Evolutionary conservation across 2,329 filamentous ascomycete genomes (phyloP).

Genomic region (Ceratocystis cacaofunesta): DNA sequence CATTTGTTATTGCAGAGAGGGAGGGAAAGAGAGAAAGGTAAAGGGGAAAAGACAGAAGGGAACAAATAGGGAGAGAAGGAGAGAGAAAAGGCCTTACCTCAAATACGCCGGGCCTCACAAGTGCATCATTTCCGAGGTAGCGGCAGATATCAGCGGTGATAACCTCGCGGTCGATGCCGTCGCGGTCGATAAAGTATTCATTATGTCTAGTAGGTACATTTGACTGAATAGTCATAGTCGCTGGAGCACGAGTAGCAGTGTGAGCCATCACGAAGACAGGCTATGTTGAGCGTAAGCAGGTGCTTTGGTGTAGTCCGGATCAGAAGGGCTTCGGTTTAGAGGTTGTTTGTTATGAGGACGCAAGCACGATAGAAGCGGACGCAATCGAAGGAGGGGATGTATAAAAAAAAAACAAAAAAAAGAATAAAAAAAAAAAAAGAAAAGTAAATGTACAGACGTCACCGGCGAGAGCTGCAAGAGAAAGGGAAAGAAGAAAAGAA

Average conservation of each 20-base stretch:
- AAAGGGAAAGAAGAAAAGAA: neutral
- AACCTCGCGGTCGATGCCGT: constrained; percentile 37
- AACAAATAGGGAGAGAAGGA: too few relatives aligned
- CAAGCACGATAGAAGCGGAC: neutral
- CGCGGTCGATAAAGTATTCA: constrained; percentile 15
- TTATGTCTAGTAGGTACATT: constrained; percentile 13
- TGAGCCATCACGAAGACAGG: constrained; percentile 7
- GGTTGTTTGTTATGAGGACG: neutral
- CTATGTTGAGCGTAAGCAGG: neutral
- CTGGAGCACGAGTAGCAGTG: constrained; percentile 9
- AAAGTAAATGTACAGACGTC: neutral
- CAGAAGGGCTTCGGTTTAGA: neutral
- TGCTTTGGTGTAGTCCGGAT: neutral
- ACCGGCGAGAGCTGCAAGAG: neutral
- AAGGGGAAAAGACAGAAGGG: neutral
- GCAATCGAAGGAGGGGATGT: neutral
- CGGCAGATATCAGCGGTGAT: constrained; percentile 75
- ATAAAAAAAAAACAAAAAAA: neutral
- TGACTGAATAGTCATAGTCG: constrained; percentile 9
- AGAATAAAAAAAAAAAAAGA: constrained; percentile 15
- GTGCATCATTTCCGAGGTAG: constrained; percentile 68
- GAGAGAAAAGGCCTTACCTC: constrained; percentile 38
- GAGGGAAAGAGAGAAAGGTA: neutral
- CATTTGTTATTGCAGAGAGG: constrained; percentile 1
- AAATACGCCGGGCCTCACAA: constrained; percentile 60